phyloP scores from a whole-genome alignment of 208 protist genomes.

The Zelonia costaricensis region DNA sequence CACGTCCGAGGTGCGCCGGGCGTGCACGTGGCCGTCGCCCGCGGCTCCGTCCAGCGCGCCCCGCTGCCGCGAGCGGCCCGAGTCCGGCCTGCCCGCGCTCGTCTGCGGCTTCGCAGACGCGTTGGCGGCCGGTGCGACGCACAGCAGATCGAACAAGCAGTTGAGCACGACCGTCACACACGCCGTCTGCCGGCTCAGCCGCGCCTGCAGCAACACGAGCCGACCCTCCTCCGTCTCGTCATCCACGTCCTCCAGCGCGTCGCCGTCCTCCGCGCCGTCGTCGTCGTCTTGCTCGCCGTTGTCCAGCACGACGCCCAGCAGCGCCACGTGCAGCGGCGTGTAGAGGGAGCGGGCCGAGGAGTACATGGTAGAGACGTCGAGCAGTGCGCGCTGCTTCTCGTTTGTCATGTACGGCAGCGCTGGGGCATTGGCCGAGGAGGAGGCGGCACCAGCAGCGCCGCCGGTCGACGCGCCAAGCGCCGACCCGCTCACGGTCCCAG shows the following conservation, averaged over 20 bases:
- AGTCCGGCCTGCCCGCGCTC: neutral
- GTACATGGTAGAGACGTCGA: conserved; percentile 35
- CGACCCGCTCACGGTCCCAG: no score
- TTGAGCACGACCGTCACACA: conserved; percentile 47
- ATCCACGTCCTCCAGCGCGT: neutral
- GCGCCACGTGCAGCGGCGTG: conserved; percentile 66
- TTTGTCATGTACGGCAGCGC: conserved; percentile 15
- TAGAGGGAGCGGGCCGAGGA: conserved; percentile 47
- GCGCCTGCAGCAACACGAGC: neutral
- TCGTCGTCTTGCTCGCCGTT: conserved; percentile 27
- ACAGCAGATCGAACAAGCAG: conserved; percentile 38
- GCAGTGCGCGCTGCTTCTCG: conserved; percentile 20
- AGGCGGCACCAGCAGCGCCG: neutral
- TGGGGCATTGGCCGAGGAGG: neutral
- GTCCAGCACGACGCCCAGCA: conserved; percentile 55
- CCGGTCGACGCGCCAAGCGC: no score
- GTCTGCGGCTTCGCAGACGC: neutral
- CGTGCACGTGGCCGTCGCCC: neutral
- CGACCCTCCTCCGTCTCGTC: neutral
- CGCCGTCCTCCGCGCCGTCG: neutral
- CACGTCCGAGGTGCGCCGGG: neutral
- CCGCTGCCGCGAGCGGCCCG: neutral
- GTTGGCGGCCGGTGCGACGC: conserved; percentile 1
- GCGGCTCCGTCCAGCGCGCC: neutral
- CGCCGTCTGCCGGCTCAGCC: conserved; percentile 21